Evolutionary conservation across 2,329 filamentous ascomycete genomes (phyloP).

Genomic region (Cercospora zeina): DNA sequence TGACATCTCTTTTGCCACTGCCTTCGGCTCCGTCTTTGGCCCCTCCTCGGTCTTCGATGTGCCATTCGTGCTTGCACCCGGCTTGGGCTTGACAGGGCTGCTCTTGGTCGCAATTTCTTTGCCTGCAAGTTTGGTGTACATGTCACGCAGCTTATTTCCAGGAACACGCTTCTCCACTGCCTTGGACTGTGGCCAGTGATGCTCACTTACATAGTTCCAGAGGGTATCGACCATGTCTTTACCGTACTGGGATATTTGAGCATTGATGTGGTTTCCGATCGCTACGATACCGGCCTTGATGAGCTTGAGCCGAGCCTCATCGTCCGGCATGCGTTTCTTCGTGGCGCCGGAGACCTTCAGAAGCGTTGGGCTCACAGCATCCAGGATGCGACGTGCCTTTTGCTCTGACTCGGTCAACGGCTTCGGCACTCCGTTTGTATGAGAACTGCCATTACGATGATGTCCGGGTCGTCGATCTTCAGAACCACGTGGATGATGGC

Average conservation of each 20-base stretch:
- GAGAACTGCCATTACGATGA: slow-evolving; percentile 44
- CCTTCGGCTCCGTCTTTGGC: slow-evolving; percentile 6
- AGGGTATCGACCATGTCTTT: slow-evolving; percentile 36
- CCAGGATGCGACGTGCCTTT: slow-evolving; percentile 55
- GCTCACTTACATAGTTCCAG: slow-evolving; percentile 41
- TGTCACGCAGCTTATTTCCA: slow-evolving; percentile 41
- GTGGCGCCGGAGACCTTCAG: slow-evolving; percentile 62
- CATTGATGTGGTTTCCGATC: slow-evolving; percentile 64
- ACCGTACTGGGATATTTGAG: slow-evolving; percentile 41
- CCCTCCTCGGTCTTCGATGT: slow-evolving; percentile 4
- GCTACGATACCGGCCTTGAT: slow-evolving; percentile 62
- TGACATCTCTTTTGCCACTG: not conserved
- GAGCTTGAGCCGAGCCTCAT: slow-evolving; percentile 62
- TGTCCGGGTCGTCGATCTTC: slow-evolving; percentile 51
- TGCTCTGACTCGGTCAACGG: slow-evolving; percentile 51
- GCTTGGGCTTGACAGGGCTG: slow-evolving; percentile 26
- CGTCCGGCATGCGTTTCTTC: slow-evolving; percentile 62
- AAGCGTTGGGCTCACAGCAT: slow-evolving; percentile 62
- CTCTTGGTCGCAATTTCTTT: slow-evolving; percentile 32
- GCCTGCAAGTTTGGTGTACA: slow-evolving; percentile 42
- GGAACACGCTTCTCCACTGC: slow-evolving; percentile 39
- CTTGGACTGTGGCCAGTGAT: slow-evolving; percentile 43
- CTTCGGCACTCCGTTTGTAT: slow-evolving; percentile 40
- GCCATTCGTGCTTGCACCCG: slow-evolving; percentile 21
- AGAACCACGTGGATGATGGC: slow-evolving; percentile 52